A percentile compares a stretch with the other conserved stretches of the same genome.
Conservation (phyloP, 2,329 filamentous ascomycete genomes). For the Aspergillus udagawae region DNA sequence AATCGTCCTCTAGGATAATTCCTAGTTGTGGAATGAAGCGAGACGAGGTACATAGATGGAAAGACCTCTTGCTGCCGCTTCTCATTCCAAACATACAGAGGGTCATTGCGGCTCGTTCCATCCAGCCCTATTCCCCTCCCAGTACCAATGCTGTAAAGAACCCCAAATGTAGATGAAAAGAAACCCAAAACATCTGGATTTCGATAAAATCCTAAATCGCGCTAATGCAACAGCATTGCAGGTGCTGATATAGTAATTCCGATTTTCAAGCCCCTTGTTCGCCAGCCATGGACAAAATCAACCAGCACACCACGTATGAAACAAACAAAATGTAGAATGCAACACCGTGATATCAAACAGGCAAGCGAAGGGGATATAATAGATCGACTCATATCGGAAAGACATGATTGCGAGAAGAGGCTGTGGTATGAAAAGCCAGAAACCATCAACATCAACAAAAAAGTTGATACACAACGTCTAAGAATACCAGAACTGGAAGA, state of each 20-base stretch:
- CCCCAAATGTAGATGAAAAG: slow-evolving; percentile 4
- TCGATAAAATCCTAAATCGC: neutral
- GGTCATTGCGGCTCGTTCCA: slow-evolving; percentile 7
- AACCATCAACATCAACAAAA: neutral
- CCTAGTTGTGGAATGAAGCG: neutral
- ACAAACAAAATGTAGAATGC: slow-evolving; percentile 7
- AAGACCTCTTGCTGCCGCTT: neutral
- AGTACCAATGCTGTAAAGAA: slow-evolving; percentile 8
- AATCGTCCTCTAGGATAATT: neutral
- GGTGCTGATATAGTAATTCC: neutral
- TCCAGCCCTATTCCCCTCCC: slow-evolving; percentile 9
- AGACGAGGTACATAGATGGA: neutral
- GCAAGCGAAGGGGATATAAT: slow-evolving; percentile 10
- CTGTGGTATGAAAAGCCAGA: neutral
- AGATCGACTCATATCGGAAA: slow-evolving; percentile 9
- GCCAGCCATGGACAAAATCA: slow-evolving; percentile 5
- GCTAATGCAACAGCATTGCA: neutral
- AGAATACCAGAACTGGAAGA: slow-evolving; percentile 1
- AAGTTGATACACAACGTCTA: slow-evolving; percentile 13
- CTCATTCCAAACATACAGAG: neutral
- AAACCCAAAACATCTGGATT: neutral
- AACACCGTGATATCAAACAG: slow-evolving; percentile 4
- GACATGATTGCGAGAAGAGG: neutral
- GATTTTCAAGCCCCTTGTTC: slow-evolving; percentile 1
- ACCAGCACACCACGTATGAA: slow-evolving; percentile 1